Evolutionary conservation across 1,284 basidiomycete genomes (phyloP).

Genomic region (Phaffia rhodozyma): DNA sequence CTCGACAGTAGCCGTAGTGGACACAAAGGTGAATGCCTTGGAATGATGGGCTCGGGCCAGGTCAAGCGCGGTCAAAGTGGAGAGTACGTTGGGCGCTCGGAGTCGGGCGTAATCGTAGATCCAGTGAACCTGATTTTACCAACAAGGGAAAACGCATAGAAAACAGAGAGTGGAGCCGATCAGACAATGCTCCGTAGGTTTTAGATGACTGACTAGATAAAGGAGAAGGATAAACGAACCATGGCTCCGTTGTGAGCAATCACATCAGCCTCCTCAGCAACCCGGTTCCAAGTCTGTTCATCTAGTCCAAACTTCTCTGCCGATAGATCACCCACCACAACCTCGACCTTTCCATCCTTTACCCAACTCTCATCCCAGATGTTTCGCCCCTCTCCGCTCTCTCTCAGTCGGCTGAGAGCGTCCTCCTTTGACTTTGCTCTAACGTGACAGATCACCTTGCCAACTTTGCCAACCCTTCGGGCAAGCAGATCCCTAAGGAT

Average conservation of each 20-base stretch:
- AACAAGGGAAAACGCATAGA: too few relatives aligned
- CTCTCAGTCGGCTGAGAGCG: conserved; percentile 59
- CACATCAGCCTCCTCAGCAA: conserved; percentile 66
- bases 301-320: conserved; percentile 64
- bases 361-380: conserved; percentile 92
- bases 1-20: conserved; percentile 87
- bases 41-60: conserved; percentile 56
- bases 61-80: conserved; percentile 71
- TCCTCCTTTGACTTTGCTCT: conserved; percentile 55
- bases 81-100: conserved; percentile 79
- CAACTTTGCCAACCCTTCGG: conserved; percentile 46
- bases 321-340: conserved; percentile 78
- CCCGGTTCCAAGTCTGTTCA: conserved; percentile 50
- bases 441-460: conserved; percentile 84
- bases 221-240: conserved; percentile 42
- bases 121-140: conserved; percentile 88
- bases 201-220: not conserved
- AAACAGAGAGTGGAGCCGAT: conserved; percentile 1
- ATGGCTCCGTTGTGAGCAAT: conserved; percentile 93
- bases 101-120: conserved; percentile 95
- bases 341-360: conserved; percentile 54
- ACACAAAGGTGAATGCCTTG: conserved; percentile 82
- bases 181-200: not conserved
- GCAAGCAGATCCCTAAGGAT: conserved; percentile 70
- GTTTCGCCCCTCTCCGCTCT: conserved; percentile 69